phyloP scores from a whole-genome alignment of 2,329 filamentous ascomycete genomes.

The Penicillium sp. region DNA sequence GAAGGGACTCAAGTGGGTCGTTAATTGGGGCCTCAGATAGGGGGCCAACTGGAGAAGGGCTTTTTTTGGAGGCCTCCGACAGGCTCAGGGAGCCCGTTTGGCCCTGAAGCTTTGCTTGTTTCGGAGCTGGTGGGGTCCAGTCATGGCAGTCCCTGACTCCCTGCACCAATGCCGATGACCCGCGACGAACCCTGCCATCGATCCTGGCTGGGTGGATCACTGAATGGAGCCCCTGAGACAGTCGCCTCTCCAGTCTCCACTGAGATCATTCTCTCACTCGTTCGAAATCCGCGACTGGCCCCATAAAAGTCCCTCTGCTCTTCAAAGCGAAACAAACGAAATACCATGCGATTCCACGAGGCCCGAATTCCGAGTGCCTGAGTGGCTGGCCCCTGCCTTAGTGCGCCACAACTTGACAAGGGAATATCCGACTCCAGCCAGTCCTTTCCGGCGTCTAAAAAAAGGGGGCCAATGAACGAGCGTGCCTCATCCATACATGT shows the following conservation, averaged over 20 bases:
- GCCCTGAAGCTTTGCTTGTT: slow-evolving; percentile 3
- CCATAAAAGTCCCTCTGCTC: not conserved
- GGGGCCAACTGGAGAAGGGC: not conserved
- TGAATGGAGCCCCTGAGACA: slow-evolving; percentile 1
- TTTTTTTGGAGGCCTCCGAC: not conserved
- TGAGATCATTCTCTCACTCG: not conserved
- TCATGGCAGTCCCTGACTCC: too few relatives aligned
- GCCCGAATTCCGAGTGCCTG: not conserved
- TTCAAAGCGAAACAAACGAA: not conserved
- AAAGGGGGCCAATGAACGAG: not conserved
- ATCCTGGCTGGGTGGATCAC: not conserved
- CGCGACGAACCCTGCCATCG: not conserved
- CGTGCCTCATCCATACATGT: not conserved
- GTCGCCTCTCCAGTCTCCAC: not conserved
- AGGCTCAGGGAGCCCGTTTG: slow-evolving; percentile 11
- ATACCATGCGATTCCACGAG: too few relatives aligned
- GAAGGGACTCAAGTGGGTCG: not conserved
- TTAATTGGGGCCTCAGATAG: too few relatives aligned
- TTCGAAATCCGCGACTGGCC: not conserved
- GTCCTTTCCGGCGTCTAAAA: not conserved
- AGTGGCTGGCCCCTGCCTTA: not conserved
- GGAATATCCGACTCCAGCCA: not conserved
- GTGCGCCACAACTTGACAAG: too few relatives aligned
- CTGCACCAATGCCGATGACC: not conserved
- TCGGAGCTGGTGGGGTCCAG: not conserved